Conservation (phyloP, 163 green algal genomes). For the Picocystis sp. region DNA sequence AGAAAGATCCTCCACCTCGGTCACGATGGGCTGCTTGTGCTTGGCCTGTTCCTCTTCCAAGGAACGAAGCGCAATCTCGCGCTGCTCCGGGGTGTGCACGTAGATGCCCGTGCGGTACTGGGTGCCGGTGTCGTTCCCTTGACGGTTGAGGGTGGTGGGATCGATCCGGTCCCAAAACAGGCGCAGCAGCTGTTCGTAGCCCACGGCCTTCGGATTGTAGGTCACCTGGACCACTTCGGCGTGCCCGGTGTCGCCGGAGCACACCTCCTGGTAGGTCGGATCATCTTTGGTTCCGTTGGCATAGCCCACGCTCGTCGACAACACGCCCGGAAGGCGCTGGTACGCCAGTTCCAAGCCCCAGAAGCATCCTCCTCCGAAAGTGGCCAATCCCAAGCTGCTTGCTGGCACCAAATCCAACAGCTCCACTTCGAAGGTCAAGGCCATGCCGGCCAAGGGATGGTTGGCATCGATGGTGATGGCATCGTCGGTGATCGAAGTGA, state of each 20-base stretch:
- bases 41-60: conserved; percentile 26
- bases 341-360: conserved; percentile 64
- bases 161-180: conserved; percentile 23
- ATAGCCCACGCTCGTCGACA: conserved; percentile 49
- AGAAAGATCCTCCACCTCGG: conserved; percentile 28
- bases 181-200: conserved; percentile 19
- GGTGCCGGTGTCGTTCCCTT: conserved; percentile 26
- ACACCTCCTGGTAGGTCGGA: conserved; percentile 54
- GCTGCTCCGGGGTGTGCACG: conserved; percentile 37
- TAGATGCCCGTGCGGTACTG: conserved; percentile 53
- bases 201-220: conserved; percentile 39
- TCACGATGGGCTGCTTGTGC: conserved; percentile 32
- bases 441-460: conserved; percentile 48
- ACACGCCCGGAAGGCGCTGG: conserved; percentile 49
- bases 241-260: conserved; percentile 52
- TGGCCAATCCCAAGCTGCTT: conserved; percentile 21
- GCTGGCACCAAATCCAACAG: conserved; percentile 1
- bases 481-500: conserved; percentile 12
- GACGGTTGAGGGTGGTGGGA: conserved; percentile 16
- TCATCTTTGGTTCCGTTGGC: conserved; percentile 29
- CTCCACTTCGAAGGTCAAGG: conserved; percentile 46
- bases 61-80: conserved; percentile 18
- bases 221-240: conserved; percentile 53
- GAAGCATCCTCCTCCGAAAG: conserved; percentile 48
- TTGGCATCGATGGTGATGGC: conserved; percentile 46